Base-by-base conservation (phyloP, 2,329 filamentous ascomycete genomes). In the Beauveria rudraprayagi region DNA sequence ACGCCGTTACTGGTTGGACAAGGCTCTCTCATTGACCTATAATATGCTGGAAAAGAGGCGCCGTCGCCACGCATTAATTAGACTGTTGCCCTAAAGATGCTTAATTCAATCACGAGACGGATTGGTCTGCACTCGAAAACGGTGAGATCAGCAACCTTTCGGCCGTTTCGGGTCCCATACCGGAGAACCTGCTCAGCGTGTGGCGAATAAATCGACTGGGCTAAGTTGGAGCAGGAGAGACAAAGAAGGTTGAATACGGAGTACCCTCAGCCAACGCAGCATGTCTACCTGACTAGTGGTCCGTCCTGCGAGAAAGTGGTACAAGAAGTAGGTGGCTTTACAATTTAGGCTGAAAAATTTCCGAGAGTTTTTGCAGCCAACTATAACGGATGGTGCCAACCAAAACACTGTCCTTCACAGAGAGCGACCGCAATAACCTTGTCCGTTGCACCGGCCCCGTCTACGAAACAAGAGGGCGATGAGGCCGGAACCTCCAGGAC, bases 91-190 rank as follows among this genome's bases (percentile, higher is more conserved):
- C 37, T 40, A 3, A 3, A 34, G 53, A 24, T 19, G 22, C 41
- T 3, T 24, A 30, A 34, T 51, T 51, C 22, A 44, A 22, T 34
- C 44, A 52, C 24, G n/a, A 11, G 46, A 19, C 28, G 46, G 22
- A 51, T 50, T 58, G 34, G 56, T 24, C 9, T 26, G 24, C 14
- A 5, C 22, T 37, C 17, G 28, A 34, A 16, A 43, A 53, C 40
- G 48, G n/a, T 28, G 16, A 47, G 43, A 60, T 60, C 47, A 60
- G 46, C 56, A 58, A 58, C 30, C 28, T 16, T 14, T 14, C 46
- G 22, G 46, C 48, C 40, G 56, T 60, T 60, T 59, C n/a, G 48
- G 37, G 56, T 40, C 56, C 48, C 34, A 59, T 59, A 41, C 44
- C 26, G 22, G 19, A 5, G 34, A 44, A n/a, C 56, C 47, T 59